Conservation (phyloP, 805 yeast genomes). For the Teunomyces panamensis region DNA sequence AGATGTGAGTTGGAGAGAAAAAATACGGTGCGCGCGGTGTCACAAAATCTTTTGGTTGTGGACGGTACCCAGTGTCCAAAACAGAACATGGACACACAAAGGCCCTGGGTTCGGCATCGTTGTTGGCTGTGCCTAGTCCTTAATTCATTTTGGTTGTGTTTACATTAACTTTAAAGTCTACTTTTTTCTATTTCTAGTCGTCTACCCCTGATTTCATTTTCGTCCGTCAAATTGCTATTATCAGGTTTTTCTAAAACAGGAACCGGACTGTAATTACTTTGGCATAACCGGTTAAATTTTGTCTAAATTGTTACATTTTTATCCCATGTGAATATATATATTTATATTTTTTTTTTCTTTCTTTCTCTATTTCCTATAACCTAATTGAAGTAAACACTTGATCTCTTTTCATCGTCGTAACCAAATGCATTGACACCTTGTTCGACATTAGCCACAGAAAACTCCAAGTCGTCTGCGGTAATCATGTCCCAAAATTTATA, state of each 20-base stretch:
- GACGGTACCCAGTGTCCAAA: background rate
- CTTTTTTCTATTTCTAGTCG: too few species aligned
- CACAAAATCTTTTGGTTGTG: background rate
- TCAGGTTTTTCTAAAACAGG: too few species aligned
- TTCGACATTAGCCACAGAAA: slow-evolving; percentile 58
- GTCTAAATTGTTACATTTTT: too few species aligned
- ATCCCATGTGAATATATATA: background rate
- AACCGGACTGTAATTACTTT: too few species aligned
- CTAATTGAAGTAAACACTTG: slow-evolving; percentile 8
- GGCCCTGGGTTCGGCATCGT: too few species aligned
- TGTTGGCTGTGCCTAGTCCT: too few species aligned
- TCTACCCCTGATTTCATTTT: too few species aligned
- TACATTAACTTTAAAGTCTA: too few species aligned
- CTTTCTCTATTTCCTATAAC: background rate
- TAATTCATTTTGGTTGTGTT: too few species aligned
- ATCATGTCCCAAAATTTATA: slow-evolving; percentile 96
- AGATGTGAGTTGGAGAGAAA: background rate
- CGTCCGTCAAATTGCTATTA: too few species aligned
- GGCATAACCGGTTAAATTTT: too few species aligned
- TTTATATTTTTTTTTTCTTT: background rate
- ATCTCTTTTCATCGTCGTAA: slow-evolving; percentile 32
- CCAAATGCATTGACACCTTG: slow-evolving; percentile 32
- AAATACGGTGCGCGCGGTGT: slow-evolving; percentile 1
- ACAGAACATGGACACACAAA: too few species aligned
- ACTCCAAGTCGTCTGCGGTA: slow-evolving; percentile 92